Evolutionary conservation across 805 yeast species (phyloP).

Genomic region (Suhomyces pyralidae): DNA sequence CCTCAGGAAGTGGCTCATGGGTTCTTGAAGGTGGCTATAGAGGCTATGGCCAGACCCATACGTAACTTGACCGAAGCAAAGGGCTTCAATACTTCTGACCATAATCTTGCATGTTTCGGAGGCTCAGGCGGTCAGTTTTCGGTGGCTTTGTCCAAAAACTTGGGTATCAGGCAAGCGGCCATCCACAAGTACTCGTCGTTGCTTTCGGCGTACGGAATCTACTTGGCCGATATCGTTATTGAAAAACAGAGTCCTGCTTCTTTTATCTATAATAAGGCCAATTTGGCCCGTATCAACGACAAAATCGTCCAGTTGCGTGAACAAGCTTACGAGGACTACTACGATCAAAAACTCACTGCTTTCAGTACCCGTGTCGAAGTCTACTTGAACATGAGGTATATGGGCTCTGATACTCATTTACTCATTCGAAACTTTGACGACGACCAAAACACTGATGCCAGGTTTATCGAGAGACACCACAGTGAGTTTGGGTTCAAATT

Average conservation of each 20-base stretch:
- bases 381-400: constrained; percentile 73
- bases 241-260: constrained; percentile 39
- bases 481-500: constrained; percentile 37
- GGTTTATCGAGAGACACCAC: constrained; percentile 28
- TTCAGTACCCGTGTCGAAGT: constrained; percentile 53
- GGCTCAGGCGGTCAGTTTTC: constrained; percentile 96
- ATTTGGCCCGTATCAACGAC: constrained; percentile 36
- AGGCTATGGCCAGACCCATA: constrained; percentile 88
- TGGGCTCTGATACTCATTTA: constrained; percentile 85
- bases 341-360: constrained; percentile 48
- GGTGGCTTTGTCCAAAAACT: constrained; percentile 64
- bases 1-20: constrained; percentile 76
- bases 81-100: constrained; percentile 65
- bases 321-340: constrained; percentile 38
- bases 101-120: constrained; percentile 79
- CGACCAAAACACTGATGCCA: constrained; percentile 19
- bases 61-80: constrained; percentile 81
- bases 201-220: constrained; percentile 84
- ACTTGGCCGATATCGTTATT: constrained; percentile 55
- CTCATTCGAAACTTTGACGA: constrained; percentile 49
- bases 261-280: constrained; percentile 16
- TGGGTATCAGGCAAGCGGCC: constrained; percentile 66
- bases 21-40: constrained; percentile 79
- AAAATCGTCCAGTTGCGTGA: constrained; percentile 45
- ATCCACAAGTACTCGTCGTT: constrained; percentile 82